phyloP scores from a whole-genome alignment of 2,329 filamentous ascomycete genomes.

The Fusarium torreyae region DNA sequence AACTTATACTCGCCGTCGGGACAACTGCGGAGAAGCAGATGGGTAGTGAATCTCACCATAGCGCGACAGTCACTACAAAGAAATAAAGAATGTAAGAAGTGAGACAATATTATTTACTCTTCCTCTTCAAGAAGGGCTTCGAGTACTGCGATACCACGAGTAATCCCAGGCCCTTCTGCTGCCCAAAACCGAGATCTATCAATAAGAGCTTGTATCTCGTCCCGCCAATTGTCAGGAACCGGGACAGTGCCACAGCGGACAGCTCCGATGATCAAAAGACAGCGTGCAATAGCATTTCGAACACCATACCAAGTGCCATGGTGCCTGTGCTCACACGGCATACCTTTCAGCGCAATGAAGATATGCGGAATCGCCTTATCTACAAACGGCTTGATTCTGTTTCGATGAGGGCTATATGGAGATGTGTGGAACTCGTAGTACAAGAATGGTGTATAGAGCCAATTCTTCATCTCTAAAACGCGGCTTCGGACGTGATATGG shows the following conservation, averaged over 20 bases:
- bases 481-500: not conserved
- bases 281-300: not conserved
- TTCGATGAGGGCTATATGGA: not conserved
- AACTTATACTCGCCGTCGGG: no score
- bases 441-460: not conserved
- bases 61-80: no score
- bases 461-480: not conserved
- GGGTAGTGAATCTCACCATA: no score
- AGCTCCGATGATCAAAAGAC: not conserved
- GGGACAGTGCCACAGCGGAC: not conserved
- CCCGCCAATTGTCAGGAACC: not conserved
- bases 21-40: no score
- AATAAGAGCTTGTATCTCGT: not conserved
- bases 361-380: not conserved
- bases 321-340: not conserved
- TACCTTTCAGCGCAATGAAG: not conserved
- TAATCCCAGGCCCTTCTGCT: not conserved
- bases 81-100: no score
- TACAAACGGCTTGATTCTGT: not conserved
- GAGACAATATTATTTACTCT: not conserved
- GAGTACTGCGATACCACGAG: not conserved
- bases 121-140: not conserved
- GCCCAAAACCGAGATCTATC: not conserved
- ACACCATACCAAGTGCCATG: not conserved
- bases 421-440: not conserved